Evolutionary conservation across 225 moss, liverwort and hornwort genomes (phyloP), one percentile per base, ranked within the genome.

Genomic region (Takakia lepidozioides): DNA sequence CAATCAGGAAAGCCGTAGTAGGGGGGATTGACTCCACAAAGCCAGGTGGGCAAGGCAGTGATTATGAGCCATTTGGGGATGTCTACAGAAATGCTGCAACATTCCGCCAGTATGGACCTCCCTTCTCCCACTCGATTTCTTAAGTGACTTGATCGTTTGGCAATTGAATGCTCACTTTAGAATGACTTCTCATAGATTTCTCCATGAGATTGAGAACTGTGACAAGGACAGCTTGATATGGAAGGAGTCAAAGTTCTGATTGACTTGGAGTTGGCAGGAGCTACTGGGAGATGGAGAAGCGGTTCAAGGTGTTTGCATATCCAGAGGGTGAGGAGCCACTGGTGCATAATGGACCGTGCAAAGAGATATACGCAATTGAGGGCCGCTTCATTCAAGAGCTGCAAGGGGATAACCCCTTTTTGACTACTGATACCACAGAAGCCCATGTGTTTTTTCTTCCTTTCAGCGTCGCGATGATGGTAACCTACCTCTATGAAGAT

Each of bases 381-480:
- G 95, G 95, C 40, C 58, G 95, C 10, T 95, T 95, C 64, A 95
- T 95, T 46, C 89, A 95, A 48, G 95, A 95, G 67, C 69, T 95
- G 20, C 84, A 87, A 49, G 86, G 66, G 16, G 72, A 75, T 1
- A 90, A 85, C 40, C 77, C 80, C 3, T 95, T 80, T 17, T 14
- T 95, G 30, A 95, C 95, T 0, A 25, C 8, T 5, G 74, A 90
- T 45, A 76, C 95, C 1, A 80, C 82, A 47, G 57, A 68, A 43
- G 95, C 95, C 5, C 86, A 87, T 5, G 95, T 84, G 0, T 95
- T 73, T 40, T 95, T 95, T 41, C 60, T 95, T 50, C 95, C 95
- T 41, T 95, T 95, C 58, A 95, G 95, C 35, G 95, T 95, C 34
- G 71, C 87, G 27, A 95, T 90, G 87, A 87, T 95, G 95, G 95